Evolutionary conservation across 176 grass and related monocot species (phyloP), one percentile per base, ranked within the genome.

Genomic region (Cymbopogon citratus): DNA sequence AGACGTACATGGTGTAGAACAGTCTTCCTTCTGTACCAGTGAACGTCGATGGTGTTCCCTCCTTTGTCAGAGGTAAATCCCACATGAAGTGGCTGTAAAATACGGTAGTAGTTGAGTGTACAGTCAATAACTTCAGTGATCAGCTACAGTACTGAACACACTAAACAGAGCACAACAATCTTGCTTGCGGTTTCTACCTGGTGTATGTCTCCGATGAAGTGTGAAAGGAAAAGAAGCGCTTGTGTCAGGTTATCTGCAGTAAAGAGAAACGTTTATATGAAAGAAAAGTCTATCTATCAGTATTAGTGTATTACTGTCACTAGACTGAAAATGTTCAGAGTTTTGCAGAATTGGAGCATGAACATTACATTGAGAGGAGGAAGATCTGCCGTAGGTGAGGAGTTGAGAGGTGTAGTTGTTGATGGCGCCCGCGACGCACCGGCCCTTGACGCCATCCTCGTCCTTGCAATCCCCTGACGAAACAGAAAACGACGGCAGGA

Each of bases 381-480:
- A 80, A 21, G 91, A 84, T 31, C 2, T 57, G 2, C 61, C 62
- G 29, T 89, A 94, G 14, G 80, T 54, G 10, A 91, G 89, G 74
- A 94, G 92, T 73, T 94, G 86, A 23, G 78, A 35, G 21, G 92
- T 94, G 74, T 91, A 94, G 82, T 94, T 91, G 74, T 66, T 89
- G 77, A 94, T 94, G 86, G 86, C 86, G 56, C 89, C 92, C 10
- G 92, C 90, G 65, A 94, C 92, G 63, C 92, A 91, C 13, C 84
- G 46, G n/a, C 80, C 92, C 75, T 41, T 48, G 66, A 81, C 52
- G 44, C 89, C 89, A 0, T 81, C 81, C 70, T 87, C 89, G 33
- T 94, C 89, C 81, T 91, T 91, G 57, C 92, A 94, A 73, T 94
- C 92, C 41, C 87, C 87, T 90, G 78, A 45, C 1, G 8, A 66